phyloP scores from a whole-genome alignment of 2,329 filamentous ascomycete species.

The Sphaerulina musiva region DNA sequence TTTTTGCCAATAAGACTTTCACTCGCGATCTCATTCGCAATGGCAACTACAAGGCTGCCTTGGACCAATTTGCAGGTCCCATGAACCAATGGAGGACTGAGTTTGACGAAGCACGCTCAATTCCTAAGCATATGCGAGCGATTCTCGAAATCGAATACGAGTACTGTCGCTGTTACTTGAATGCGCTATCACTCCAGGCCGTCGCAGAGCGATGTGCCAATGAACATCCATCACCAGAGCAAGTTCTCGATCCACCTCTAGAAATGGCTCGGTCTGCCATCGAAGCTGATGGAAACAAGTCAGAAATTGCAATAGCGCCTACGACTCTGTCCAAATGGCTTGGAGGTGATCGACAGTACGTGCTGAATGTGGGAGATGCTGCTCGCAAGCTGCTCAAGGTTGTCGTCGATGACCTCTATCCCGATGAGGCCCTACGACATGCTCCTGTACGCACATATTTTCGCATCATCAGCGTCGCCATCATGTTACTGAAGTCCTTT shows the following conservation, averaged over 20 bases:
- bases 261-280: conserved; percentile 31
- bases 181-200: conserved; percentile 87
- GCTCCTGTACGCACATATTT: conserved; percentile 80
- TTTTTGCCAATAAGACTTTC: conserved; percentile 81
- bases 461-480: conserved; percentile 76
- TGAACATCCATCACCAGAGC: conserved; percentile 49
- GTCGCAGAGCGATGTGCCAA: conserved; percentile 88
- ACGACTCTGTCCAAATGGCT: conserved; percentile 46
- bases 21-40: conserved; percentile 84
- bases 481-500: conserved; percentile 80
- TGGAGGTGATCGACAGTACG: conserved; percentile 55
- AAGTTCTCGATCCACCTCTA: conserved; percentile 26
- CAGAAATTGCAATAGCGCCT: conserved; percentile 42
- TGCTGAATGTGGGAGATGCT: conserved; percentile 67
- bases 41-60: conserved; percentile 71
- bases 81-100: conserved; percentile 72
- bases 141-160: conserved; percentile 93
- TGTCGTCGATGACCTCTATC: conserved; percentile 69
- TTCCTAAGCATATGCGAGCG: conserved; percentile 56
- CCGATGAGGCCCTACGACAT: conserved; percentile 70
- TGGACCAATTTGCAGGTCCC: conserved; percentile 74
- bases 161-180: conserved; percentile 89
- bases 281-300: conserved; percentile 31
- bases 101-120: conserved; percentile 60
- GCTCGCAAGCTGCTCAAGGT: conserved; percentile 69